A percentile compares a stretch with the other conserved stretches of the same genome.
Conservation (phyloP, 805 yeast genomes). For the Zygosaccharomyces bailii region DNA sequence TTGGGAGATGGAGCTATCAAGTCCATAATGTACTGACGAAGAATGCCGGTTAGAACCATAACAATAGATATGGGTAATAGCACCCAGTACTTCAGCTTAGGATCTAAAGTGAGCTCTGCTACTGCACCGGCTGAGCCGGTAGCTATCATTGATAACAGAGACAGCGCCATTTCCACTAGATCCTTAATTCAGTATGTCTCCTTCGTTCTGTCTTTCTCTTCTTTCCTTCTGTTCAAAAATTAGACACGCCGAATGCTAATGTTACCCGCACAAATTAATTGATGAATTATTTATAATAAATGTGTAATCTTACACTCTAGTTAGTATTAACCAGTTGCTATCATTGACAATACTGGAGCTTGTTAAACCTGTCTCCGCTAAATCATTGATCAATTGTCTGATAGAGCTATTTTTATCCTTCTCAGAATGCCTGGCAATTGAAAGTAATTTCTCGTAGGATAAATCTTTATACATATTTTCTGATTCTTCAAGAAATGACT, state of each 20-base stretch:
- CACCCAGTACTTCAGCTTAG: constrained; percentile 84
- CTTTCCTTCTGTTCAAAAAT: too few relatives aligned
- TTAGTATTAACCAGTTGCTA: constrained; percentile 22
- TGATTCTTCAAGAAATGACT: constrained; percentile 27
- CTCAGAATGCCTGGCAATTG: constrained; percentile 22
- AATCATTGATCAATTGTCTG: constrained; percentile 13
- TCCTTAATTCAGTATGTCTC: too few relatives aligned
- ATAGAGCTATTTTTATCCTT: constrained; percentile 11
- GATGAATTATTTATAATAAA: not conserved
- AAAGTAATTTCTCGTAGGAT: constrained; percentile 26
- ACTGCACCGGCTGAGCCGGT: constrained; percentile 31
- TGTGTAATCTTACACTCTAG: not conserved
- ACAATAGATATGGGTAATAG: constrained; percentile 83
- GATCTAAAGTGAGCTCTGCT: constrained; percentile 68
- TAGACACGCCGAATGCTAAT: too few relatives aligned
- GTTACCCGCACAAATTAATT: constrained; percentile 48
- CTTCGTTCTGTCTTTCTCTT: too few relatives aligned
- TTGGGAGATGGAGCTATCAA: constrained; percentile 59
- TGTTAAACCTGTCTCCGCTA: constrained; percentile 20
- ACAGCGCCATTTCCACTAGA: constrained; percentile 72
- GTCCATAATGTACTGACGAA: constrained; percentile 64
- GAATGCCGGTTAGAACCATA: constrained; percentile 82
- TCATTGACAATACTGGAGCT: constrained; percentile 15
- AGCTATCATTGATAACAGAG: constrained; percentile 35
- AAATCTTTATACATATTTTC: constrained; percentile 23